Evolutionary conservation across 2,329 filamentous ascomycete genomes (phyloP).

Genomic region (Geosmithia putterillii): DNA sequence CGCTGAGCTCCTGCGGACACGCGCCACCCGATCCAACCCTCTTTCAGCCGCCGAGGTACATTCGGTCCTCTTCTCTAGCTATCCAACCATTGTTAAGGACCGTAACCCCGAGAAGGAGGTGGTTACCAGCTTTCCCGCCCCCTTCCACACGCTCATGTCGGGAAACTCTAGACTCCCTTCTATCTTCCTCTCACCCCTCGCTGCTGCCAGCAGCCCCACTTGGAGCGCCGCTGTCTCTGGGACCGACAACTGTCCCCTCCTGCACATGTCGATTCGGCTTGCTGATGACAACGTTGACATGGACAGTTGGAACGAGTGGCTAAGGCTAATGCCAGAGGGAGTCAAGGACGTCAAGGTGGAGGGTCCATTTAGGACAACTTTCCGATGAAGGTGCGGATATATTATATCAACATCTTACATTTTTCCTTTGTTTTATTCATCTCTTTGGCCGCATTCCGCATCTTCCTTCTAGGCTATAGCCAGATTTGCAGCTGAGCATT

Average conservation of each 20-base stretch:
- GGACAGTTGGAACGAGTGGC: slow-evolving; percentile 45
- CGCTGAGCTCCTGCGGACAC: slow-evolving; percentile 34
- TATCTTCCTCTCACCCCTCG: slow-evolving; percentile 27
- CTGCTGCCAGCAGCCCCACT: slow-evolving; percentile 24
- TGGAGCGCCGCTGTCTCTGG: slow-evolving; percentile 17
- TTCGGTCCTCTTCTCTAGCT: slow-evolving; percentile 36
- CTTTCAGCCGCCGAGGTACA: slow-evolving; percentile 42
- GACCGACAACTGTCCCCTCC: slow-evolving; percentile 30
- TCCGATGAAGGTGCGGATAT: slow-evolving; percentile 6
- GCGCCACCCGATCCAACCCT: slow-evolving; percentile 29
- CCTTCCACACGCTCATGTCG: slow-evolving; percentile 42
- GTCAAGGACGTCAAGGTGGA: slow-evolving; percentile 44
- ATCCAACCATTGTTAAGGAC: slow-evolving; percentile 39
- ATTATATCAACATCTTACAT: not conserved
- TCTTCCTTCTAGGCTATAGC: no score
- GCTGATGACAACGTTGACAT: slow-evolving; percentile 37
- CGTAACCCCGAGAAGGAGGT: slow-evolving; percentile 32
- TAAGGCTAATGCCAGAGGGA: slow-evolving; percentile 44
- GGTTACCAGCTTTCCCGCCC: slow-evolving; percentile 36
- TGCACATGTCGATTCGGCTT: slow-evolving; percentile 38
- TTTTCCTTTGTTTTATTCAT: not conserved
- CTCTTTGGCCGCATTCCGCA: no score
- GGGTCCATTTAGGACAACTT: slow-evolving; percentile 26
- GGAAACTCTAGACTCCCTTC: slow-evolving; percentile 41
- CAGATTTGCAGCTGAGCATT: no score